Evolutionary conservation across 2,329 filamentous ascomycete genomes (phyloP), one percentile per base, ranked within the genome.

Genomic region (Mycogone perniciosa): DNA sequence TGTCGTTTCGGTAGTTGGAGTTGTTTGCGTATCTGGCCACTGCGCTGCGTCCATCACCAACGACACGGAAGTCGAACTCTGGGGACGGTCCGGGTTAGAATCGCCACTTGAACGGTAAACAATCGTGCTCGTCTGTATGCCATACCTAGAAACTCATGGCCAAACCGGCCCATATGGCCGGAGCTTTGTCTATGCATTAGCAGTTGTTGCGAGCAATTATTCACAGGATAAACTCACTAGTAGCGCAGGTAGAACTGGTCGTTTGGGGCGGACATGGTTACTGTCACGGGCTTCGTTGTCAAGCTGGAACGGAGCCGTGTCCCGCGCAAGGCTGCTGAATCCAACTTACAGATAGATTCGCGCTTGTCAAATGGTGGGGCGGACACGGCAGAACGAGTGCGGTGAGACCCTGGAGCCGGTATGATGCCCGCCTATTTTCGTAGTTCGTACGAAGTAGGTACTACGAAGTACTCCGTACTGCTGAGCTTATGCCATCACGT

Each of bases 1-100:
- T 96, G 68, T 99, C 93, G 72, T 99, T 99, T 64, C 93, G 85
- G 74, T 99, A 99, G 73, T 99, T 99, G 52, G 92, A 97, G 72
- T 99, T 99, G 78, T 99, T 99, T 57, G 93, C 93, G 73, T 99
- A 99, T 71, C 93, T 85, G 31, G 92, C 90, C 47, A 93, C 88
- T 6, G 93, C 93, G 66, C 91, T 96, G 55, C 89, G 84, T 46
- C 93, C 93, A 67, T 99, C 93, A 49, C 89, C 89, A 42, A 97
- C 81, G 27, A 90, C 89, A 50, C 92, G 82, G 64, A 99, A 93
- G 68, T 99, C 93, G 69, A 99, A 99, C 71, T 99, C 92, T 97
- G 60, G 2, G 11, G 6, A n/a, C 26, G 27, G 6, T 10, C 10
- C 38, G 4, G 44, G 43, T 46, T 30, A 51, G 45, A 46, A 13